Evolutionary conservation across 768 basidiomycete species (phyloP).

Genomic region (Paxillus involutus): DNA sequence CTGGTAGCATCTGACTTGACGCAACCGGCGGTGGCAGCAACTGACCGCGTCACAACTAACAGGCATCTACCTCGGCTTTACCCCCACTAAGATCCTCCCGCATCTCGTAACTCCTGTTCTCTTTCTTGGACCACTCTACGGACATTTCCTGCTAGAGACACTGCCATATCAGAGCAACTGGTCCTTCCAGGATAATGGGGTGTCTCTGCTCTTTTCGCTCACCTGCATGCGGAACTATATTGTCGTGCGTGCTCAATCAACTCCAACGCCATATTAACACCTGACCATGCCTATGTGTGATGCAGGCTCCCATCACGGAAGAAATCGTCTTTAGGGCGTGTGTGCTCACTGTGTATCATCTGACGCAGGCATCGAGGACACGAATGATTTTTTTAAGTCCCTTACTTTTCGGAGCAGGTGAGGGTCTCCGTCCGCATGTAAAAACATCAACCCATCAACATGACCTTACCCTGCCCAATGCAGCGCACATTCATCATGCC

Average conservation of each 20-base stretch:
- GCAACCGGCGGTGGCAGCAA: constrained; percentile 13
- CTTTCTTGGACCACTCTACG: constrained; percentile 78
- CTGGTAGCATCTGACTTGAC: background rate
- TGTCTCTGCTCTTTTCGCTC: constrained; percentile 45
- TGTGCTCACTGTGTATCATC: constrained; percentile 69
- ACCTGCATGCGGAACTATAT: constrained; percentile 72
- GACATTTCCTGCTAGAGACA: constrained; percentile 39
- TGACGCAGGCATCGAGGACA: constrained; percentile 53
- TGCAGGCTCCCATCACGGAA: constrained; percentile 86
- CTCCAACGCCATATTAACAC: background rate
- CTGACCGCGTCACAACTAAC: constrained; percentile 29
- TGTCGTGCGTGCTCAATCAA: constrained; percentile 34
- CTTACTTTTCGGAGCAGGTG: constrained; percentile 85
- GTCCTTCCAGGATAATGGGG: constrained; percentile 41
- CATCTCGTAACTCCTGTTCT: constrained; percentile 72
- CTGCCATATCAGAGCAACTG: constrained; percentile 59
- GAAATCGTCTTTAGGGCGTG: constrained; percentile 91
- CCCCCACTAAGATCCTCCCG: constrained; percentile 35
- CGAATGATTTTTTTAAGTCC: constrained; percentile 81
- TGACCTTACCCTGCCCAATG: constrained; percentile 4
- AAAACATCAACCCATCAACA: background rate
- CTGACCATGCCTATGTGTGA: background rate
- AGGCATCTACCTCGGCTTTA: constrained; percentile 42
- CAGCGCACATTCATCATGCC: constrained; percentile 92
- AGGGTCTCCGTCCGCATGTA: constrained; percentile 21